These are phyloP conservation scores for Talaromyces adpressus DNA, from an alignment of 495 filamentous ascomycete species.

Conservation along the genomic window DNA sequence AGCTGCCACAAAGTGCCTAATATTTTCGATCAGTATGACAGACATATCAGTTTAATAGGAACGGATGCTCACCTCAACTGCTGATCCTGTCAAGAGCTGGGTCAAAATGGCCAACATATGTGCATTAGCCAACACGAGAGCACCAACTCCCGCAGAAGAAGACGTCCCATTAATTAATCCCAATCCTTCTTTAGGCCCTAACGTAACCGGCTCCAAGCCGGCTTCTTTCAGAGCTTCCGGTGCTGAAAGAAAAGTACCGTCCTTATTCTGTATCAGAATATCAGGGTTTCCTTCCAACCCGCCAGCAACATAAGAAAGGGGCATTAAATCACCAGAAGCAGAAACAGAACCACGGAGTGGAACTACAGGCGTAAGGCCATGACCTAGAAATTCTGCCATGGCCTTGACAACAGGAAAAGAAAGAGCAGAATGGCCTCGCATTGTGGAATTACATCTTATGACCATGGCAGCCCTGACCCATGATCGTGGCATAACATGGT, in stretches of 20 bases:
- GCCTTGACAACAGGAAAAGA: constrained; percentile 37
- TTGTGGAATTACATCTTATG: constrained; percentile 46
- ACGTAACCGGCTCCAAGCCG: constrained; percentile 33
- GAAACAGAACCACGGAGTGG: constrained; percentile 62
- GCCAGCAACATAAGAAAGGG: constrained; percentile 54
- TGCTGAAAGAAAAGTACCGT: constrained; percentile 18
- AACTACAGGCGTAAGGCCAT: constrained; percentile 45
- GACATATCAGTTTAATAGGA: background rate
- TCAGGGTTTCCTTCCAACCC: constrained; percentile 49
- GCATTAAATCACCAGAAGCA: constrained; percentile 58
- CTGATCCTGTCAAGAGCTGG: constrained; percentile 43
- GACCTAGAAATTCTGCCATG: constrained; percentile 35
- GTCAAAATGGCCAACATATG: constrained; percentile 44
- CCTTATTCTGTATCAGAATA: constrained; percentile 27
- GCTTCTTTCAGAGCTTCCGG: constrained; percentile 30
- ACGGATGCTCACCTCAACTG: constrained; percentile 19
- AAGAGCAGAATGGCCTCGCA: constrained; percentile 53
- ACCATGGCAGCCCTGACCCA: constrained; percentile 50
- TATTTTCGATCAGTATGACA: background rate
- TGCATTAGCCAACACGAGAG: constrained; percentile 45
- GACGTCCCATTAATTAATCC: constrained; percentile 61
- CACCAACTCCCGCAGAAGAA: constrained; percentile 40
- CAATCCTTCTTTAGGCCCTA: constrained; percentile 56
- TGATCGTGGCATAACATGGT: constrained; percentile 29
- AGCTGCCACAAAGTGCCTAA: background rate